Evolutionary conservation across 768 basidiomycete genomes (phyloP), one percentile per base, ranked within the genome.

Genomic region (Podaxis rugospora): DNA sequence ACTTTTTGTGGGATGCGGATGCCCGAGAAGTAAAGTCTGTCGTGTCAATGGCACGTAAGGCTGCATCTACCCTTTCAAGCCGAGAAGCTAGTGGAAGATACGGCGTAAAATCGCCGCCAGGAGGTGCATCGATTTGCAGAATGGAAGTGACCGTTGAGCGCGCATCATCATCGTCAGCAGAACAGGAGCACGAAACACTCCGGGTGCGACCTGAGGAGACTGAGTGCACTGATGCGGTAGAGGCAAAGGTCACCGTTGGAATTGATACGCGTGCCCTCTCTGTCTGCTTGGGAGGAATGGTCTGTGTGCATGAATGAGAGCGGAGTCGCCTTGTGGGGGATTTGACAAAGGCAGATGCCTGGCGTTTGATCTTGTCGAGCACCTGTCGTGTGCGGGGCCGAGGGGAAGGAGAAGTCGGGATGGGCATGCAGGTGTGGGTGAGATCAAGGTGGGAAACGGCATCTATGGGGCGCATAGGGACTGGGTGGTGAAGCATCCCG

Each of bases 271-370:
- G 51, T 14, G 51, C 3, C 11, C 47, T 6, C 16, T 44, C 40
- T 9, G 28, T 0, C n/a, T 18, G 57, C 35, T 27, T 21, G 28
- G 36, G 37, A 10, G 32, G n/a, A 5, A 16, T 28, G 10, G 28
- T 13, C 47, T 53, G 37, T 27, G 59, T 44, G 40, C 59, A 60
- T n/a, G 59, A 60, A 6, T 44, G 51, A 13, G 59, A 53, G 18
- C 59, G 59, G 21, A 36, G 28, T 14, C 59, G 37, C 13, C 13
- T 53, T 14, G 51, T 36, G 4, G 59, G 59, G 5, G 58, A 42
- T 23, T 61, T 64, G 18, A 64, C 63, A 21, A 64, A 40, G 5
- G 63, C 63, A 28, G 63, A 61, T 36, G 63, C 63, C 51, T 61
- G 63, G n/a, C 53, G 59, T 42, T 61, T 64, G 39, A 64, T 44